Conservation (phyloP, 1,139 yeast species). For the Tardiomyces digboiensis region DNA sequence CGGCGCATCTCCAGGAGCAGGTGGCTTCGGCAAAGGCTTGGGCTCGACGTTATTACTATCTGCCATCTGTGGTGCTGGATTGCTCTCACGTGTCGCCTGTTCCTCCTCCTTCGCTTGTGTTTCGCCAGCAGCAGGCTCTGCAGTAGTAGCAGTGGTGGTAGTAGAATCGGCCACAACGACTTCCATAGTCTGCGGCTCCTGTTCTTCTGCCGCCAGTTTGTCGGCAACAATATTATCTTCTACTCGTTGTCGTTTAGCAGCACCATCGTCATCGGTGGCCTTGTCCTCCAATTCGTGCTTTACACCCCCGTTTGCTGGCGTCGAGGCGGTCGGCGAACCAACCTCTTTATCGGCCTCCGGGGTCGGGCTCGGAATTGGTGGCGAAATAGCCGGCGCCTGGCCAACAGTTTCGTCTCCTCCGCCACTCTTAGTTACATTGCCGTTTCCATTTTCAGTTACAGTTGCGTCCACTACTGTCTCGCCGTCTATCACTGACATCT, state of each 20-base stretch:
- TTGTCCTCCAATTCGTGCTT: conserved; percentile 4
- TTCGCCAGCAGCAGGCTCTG: no score
- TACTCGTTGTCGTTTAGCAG: background rate
- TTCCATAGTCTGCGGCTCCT: no score
- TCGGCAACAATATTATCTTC: conserved; percentile 5
- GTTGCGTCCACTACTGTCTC: background rate
- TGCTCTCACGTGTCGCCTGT: no score
- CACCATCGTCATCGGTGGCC: conserved; percentile 2
- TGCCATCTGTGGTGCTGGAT: no score
- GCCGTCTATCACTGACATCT: background rate
- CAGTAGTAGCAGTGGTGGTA: no score
- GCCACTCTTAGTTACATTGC: background rate
- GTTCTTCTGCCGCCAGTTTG: conserved; percentile 5
- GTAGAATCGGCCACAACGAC: no score
- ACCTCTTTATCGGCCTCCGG: background rate
- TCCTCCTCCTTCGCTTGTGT: no score
- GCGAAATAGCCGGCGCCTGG: background rate
- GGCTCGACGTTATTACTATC: conserved; percentile 3
- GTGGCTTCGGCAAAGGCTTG: conserved; percentile 7
- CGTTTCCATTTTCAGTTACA: background rate
- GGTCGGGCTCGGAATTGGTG: background rate
- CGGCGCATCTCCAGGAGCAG: conserved; percentile 4
- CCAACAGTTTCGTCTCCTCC: background rate
- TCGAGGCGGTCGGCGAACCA: no score
- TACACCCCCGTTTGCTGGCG: background rate